Conservation (phyloP, 805 yeast genomes). For the Zygosaccharomyces kombuchaensis region DNA sequence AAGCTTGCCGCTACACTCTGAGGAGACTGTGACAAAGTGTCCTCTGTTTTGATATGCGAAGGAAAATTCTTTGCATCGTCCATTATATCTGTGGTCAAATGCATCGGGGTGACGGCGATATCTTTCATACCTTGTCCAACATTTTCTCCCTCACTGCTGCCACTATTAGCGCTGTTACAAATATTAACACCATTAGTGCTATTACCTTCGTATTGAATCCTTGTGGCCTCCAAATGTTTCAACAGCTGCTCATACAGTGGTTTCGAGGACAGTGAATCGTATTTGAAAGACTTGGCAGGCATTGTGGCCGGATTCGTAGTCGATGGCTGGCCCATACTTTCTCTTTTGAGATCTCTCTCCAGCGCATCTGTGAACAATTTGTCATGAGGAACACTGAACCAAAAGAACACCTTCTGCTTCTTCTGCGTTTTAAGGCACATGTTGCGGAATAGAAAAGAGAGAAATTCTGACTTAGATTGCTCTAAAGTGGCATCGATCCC, state of each 20-base stretch:
- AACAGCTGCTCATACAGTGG: slow-evolving; percentile 53
- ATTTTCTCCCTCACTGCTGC: neutral
- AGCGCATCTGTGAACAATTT: slow-evolving; percentile 87
- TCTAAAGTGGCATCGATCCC: slow-evolving; percentile 86
- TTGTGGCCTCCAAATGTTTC: slow-evolving; percentile 37
- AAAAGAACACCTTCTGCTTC: slow-evolving; percentile 93
- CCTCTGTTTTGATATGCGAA: slow-evolving; percentile 9
- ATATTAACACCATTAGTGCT: neutral
- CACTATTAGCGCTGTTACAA: neutral
- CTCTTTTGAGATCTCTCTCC: slow-evolving; percentile 86
- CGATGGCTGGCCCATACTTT: slow-evolving; percentile 52
- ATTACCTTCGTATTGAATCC: slow-evolving; percentile 9
- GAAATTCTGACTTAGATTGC: slow-evolving; percentile 77
- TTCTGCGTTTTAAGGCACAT: slow-evolving; percentile 89
- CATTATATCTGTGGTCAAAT: slow-evolving; percentile 9
- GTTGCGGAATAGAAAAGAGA: slow-evolving; percentile 79
- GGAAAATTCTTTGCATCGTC: slow-evolving; percentile 2
- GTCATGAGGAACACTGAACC: slow-evolving; percentile 96
- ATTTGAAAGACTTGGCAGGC: slow-evolving; percentile 75
- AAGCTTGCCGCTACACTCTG: slow-evolving; percentile 9
- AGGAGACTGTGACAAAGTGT: slow-evolving; percentile 4
- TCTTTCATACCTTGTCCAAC: neutral
- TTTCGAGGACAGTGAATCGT: slow-evolving; percentile 43
- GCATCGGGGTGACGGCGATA: slow-evolving; percentile 4
- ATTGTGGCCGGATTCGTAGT: slow-evolving; percentile 71